A percentile compares a stretch with the other conserved stretches of the same genome.
Evolutionary conservation across 1,284 basidiomycete species (phyloP).

Genomic region (Trichosporon coremiiforme): DNA sequence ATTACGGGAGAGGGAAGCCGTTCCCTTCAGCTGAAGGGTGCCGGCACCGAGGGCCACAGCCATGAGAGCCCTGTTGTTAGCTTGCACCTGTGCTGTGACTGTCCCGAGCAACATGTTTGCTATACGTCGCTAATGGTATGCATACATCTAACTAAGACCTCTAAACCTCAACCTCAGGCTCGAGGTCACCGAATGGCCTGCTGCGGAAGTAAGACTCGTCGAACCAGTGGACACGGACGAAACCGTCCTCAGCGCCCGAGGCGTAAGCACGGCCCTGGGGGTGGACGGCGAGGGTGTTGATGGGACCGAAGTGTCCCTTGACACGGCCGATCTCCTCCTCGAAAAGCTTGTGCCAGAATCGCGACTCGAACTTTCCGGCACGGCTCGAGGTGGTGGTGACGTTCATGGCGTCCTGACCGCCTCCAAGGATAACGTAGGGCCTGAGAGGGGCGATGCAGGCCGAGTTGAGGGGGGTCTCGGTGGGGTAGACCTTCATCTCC

Average conservation of each 20-base stretch:
- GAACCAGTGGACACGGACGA: conserved; percentile 82
- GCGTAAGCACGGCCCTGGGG: conserved; percentile 87
- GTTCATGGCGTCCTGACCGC: conserved; percentile 97
- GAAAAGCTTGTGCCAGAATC: conserved; percentile 98
- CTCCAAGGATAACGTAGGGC: conserved; percentile 90
- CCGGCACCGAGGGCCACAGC: too few relatives aligned
- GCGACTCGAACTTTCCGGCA: conserved; percentile 96
- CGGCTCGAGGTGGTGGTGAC: conserved; percentile 92
- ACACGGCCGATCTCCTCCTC: conserved; percentile 98
- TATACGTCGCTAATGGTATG: conserved; percentile 15
- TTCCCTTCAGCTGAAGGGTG: too few relatives aligned
- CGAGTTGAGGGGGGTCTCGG: conserved; percentile 95
- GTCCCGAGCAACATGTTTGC: neutral
- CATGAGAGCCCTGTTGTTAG: too few relatives aligned
- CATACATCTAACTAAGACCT: conserved; percentile 20
- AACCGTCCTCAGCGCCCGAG: conserved; percentile 95
- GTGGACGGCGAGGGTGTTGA: conserved; percentile 97
- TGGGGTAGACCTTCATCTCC: conserved; percentile 89
- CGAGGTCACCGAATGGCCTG: conserved; percentile 84
- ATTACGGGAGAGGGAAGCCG: neutral
- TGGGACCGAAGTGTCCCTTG: conserved; percentile 89
- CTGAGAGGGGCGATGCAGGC: conserved; percentile 80
- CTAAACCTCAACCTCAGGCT: conserved; percentile 63
- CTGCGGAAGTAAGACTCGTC: conserved; percentile 88
- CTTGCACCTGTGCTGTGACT: too few relatives aligned